Conservation (phyloP, 139 green algal species). For the Closterium sp. region DNA sequence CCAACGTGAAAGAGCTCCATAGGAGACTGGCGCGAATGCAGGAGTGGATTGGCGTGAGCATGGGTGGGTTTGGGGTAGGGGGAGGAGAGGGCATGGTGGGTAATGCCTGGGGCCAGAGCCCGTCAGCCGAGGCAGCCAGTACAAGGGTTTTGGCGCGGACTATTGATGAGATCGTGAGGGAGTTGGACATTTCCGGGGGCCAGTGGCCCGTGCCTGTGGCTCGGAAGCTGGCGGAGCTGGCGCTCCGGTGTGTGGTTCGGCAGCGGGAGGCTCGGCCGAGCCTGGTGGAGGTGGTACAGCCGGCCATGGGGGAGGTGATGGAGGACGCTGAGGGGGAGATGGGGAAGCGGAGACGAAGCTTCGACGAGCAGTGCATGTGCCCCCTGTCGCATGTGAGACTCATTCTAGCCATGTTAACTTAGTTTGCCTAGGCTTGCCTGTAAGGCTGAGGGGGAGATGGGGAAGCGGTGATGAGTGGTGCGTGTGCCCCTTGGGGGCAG, state of each 20-base stretch:
- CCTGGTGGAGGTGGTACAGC: not conserved
- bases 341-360: not conserved
- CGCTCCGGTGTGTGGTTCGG: not conserved
- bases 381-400: not conserved
- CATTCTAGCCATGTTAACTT: too few species aligned
- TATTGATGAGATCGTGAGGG: slow-evolving; percentile 16
- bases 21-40: not conserved
- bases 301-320: not conserved
- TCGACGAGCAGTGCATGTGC: not conserved
- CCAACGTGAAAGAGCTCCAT: slow-evolving; percentile 5
- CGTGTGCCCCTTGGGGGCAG: too few species aligned
- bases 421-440: too few species aligned
- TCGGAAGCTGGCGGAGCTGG: not conserved
- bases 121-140: not conserved
- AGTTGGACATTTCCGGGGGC: not conserved
- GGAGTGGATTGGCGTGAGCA: not conserved
- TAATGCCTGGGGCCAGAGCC: not conserved
- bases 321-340: not conserved
- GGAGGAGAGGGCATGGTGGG: not conserved
- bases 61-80: not conserved
- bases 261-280: not conserved
- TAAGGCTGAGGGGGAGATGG: too few species aligned
- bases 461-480: too few species aligned
- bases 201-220: not conserved
- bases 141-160: not conserved